Evolutionary conservation across 768 basidiomycete genomes (phyloP).

Genomic region (Hericium rajendrae): DNA sequence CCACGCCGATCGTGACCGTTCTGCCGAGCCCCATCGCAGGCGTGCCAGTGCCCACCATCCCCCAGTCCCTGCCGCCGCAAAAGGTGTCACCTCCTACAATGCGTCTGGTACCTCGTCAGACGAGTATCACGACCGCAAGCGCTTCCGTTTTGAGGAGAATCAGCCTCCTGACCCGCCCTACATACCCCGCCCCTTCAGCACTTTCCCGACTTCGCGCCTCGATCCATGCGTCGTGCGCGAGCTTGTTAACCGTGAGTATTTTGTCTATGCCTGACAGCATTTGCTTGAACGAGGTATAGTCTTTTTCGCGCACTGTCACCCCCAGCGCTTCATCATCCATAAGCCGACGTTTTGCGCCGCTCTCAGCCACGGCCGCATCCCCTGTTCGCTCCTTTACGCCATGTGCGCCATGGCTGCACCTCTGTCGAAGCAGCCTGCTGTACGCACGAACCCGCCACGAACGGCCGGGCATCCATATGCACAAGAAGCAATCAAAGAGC

Average conservation of each 20-base stretch:
- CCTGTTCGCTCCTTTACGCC: constrained; percentile 60
- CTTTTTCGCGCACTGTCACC: constrained; percentile 77
- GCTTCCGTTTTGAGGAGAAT: neutral
- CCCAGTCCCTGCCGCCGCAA: constrained; percentile 4
- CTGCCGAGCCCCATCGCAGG: constrained; percentile 12
- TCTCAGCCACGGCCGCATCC: constrained; percentile 58
- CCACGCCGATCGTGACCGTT: constrained; percentile 9
- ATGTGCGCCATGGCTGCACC: constrained; percentile 76
- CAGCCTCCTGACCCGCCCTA: neutral
- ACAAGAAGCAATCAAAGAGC: constrained; percentile 51
- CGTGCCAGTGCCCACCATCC: constrained; percentile 2
- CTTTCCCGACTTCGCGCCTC: constrained; percentile 5
- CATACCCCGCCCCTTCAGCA: neutral
- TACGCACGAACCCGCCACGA: constrained; percentile 40
- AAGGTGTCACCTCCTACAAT: constrained; percentile 1
- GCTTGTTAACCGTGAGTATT: constrained; percentile 11
- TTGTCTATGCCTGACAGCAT: neutral
- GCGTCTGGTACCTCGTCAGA: neutral
- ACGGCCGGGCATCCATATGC: constrained; percentile 30
- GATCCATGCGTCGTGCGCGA: constrained; percentile 14
- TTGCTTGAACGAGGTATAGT: constrained; percentile 31
- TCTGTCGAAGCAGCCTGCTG: constrained; percentile 54
- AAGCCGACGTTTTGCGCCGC: constrained; percentile 65
- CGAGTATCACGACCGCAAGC: constrained; percentile 3
- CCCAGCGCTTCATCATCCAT: constrained; percentile 67